Base-by-base conservation (phyloP, 257 asterid genomes). In the Nemophila menziesii region DNA sequence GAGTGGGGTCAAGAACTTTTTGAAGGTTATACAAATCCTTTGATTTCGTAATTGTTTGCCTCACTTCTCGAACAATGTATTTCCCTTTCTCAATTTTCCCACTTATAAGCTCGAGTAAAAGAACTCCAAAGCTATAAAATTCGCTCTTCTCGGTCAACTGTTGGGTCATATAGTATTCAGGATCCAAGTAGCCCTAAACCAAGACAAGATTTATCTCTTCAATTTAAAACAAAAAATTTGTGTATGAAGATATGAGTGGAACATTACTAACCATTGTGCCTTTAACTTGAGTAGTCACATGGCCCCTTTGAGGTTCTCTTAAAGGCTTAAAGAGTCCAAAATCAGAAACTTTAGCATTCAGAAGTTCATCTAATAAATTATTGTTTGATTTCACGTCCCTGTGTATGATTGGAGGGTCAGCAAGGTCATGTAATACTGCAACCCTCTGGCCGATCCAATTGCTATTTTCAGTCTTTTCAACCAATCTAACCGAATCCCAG, bases 251-350 rank as follows among this genome's bases (percentile, higher is more conserved):
- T 18, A 2, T 19, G 11, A 14, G 9, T 22, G 33, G 23, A 34
- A 51, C 44, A 47, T 15, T 20, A 67, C 83, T 66, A 29, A 84
- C 98, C 98, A 78, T 76, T 54, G 98, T 90, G 64, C 96, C 98
- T 73, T 90, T 90, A 22, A 90, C 96, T 71, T 90, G 94, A 61
- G 98, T 90, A 44, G 98, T 80, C 21, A 90, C 67, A 47, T 90
- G 92, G 39, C 71, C 70, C 64, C 50, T 62, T 14, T 78, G 93
- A 8, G 62, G 42, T 23, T 82, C 92, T 33, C 70, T 57, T 57
- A 78, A 48, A 8, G 60, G 84, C 70, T 81, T 85, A 26, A 94
- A 89, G 62, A 90, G 78, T 47, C 98, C 98, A 16, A 90, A 90
- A 78, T 85, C 96, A 4, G 96, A 92, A 29, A 85, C 96, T 79